phyloP scores from a whole-genome alignment of 192 early-diverging fungal species.

The Mortierella claussenii region DNA sequence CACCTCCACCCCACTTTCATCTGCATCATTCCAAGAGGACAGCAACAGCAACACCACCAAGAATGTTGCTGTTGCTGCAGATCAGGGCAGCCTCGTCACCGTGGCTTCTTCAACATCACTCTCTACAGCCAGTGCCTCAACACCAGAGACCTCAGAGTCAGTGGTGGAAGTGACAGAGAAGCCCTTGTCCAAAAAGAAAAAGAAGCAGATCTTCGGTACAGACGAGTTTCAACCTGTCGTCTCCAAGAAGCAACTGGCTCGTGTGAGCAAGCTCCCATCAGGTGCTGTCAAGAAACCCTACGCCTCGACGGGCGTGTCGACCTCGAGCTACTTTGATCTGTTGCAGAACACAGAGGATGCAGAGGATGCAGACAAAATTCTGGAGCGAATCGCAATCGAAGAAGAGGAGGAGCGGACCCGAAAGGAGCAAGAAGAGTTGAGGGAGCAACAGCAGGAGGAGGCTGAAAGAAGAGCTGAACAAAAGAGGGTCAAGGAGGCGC shows the following conservation, averaged over 20 bases:
- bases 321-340: conserved; percentile 53
- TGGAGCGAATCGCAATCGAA: conserved; percentile 30
- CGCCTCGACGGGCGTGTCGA: conserved; percentile 32
- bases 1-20: neutral
- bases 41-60: neutral
- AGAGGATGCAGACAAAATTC: conserved; percentile 26
- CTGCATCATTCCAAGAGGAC: neutral
- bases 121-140: neutral
- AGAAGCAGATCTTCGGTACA: conserved; percentile 53
- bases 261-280: conserved; percentile 23
- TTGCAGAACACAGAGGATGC: conserved; percentile 42
- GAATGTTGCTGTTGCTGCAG: neutral
- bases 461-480: no score
- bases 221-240: conserved; percentile 54
- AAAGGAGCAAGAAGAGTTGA: conserved; percentile 17
- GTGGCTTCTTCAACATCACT: neutral
- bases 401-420: conserved; percentile 19
- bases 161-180: conserved; percentile 14
- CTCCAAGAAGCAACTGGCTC: conserved; percentile 50
- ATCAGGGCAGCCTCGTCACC: conserved; percentile 1
- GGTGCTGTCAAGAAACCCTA: conserved; percentile 22
- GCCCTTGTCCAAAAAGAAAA: conserved; percentile 42
- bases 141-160: neutral
- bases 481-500: neutral
- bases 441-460: neutral